These are phyloP conservation scores for Myxozyma mucilagina DNA, from an alignment of 805 yeast genomes.

Conservation along the genomic window DNA sequence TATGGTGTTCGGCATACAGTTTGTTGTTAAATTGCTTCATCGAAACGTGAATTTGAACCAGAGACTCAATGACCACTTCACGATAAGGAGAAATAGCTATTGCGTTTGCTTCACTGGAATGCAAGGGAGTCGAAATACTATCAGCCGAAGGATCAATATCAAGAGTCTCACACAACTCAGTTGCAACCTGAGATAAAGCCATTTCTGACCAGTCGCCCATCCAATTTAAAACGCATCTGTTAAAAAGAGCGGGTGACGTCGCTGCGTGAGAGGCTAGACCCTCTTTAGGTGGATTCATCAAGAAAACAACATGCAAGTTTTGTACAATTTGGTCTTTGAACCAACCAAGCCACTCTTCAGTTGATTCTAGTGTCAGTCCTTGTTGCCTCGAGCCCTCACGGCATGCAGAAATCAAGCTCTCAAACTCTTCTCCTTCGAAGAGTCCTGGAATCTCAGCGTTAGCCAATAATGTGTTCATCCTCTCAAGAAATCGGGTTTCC, in stretches of 20 bases:
- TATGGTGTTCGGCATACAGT: constrained; percentile 9
- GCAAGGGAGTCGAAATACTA: too few species aligned
- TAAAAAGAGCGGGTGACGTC: constrained; percentile 84
- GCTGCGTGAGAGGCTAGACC: constrained; percentile 49
- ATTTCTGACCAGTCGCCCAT: constrained; percentile 76
- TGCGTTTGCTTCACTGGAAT: too few species aligned
- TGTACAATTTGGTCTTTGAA: constrained; percentile 64
- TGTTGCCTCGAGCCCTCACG: constrained; percentile 56
- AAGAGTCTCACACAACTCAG: constrained; percentile 44
- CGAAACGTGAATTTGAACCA: constrained; percentile 51
- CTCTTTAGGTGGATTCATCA: constrained; percentile 57
- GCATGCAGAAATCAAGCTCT: constrained; percentile 54
- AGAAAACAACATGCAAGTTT: constrained; percentile 81
- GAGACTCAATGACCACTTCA: constrained; percentile 50
- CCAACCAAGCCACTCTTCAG: constrained; percentile 74
- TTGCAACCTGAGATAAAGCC: constrained; percentile 55
- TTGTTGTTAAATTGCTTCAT: constrained; percentile 26
- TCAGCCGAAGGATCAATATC: constrained; percentile 47
- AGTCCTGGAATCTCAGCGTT: constrained; percentile 91
- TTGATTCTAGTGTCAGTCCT: constrained; percentile 64
- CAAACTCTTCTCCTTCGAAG: constrained; percentile 71
- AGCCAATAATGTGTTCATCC: constrained; percentile 91
- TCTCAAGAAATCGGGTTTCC: constrained; percentile 77
- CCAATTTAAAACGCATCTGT: constrained; percentile 86
- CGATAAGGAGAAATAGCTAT: constrained; percentile 38